Percentiles rank a stretch among this genome's conserved stretches.
Evolutionary conservation across 2,329 filamentous ascomycete genomes (phyloP).

Genomic region (Pestalotiopsis sp.): DNA sequence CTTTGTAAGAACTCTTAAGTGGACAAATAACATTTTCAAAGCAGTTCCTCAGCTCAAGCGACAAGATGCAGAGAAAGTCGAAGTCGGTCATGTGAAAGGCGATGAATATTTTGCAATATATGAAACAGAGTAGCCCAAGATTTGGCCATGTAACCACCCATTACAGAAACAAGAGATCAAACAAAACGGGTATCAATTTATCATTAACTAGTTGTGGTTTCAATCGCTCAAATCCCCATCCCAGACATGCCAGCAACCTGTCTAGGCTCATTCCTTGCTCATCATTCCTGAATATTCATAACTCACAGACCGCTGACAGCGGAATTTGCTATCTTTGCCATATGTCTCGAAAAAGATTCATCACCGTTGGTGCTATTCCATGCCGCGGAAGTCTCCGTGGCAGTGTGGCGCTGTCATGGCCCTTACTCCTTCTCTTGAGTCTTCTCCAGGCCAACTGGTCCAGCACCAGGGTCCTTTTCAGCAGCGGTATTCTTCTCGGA

Average conservation of each 20-base stretch:
- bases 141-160: no score
- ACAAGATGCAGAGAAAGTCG: neutral
- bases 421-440: slow-evolving; percentile 13
- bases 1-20: neutral
- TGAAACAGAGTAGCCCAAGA: no score
- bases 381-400: neutral
- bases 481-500: slow-evolving; percentile 30
- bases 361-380: neutral
- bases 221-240: neutral
- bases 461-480: slow-evolving; percentile 30
- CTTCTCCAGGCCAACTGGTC: slow-evolving; percentile 21
- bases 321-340: neutral
- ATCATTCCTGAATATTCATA: neutral
- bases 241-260: neutral
- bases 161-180: neutral
- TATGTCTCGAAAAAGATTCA: neutral
- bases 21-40: neutral
- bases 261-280: slow-evolving; percentile 1
- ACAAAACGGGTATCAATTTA: slow-evolving; percentile 3
- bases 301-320: neutral
- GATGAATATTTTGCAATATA: no score
- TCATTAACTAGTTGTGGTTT: neutral
- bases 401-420: neutral
- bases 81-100: no score
- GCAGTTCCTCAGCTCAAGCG: neutral